A percentile compares a stretch with the other conserved stretches of the same genome.
phyloP scores from a whole-genome alignment of 1,284 basidiomycete genomes.

The Cryptococcus sp. region DNA sequence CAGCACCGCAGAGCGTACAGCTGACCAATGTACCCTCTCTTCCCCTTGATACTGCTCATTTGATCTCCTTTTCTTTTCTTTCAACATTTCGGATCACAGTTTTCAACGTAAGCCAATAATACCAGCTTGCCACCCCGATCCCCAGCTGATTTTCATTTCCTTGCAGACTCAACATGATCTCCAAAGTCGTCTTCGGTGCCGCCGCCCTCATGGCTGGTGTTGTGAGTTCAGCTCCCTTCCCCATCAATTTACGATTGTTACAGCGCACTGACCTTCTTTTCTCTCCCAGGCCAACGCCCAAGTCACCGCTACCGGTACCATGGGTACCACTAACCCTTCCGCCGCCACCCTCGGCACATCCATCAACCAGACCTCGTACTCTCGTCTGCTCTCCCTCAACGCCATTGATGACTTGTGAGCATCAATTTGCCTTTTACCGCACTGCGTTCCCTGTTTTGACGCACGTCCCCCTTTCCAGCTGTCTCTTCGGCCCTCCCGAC shows the following conservation, averaged over 20 bases:
- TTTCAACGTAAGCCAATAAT: background rate
- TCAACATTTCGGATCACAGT: background rate
- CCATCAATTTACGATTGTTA: background rate
- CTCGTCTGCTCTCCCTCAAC: slow-evolving; percentile 52
- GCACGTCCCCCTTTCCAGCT: slow-evolving; percentile 28
- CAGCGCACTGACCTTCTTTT: background rate
- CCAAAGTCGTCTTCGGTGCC: slow-evolving; percentile 25
- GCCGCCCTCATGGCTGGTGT: slow-evolving; percentile 35
- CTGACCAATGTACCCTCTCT: background rate
- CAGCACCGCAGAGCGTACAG: background rate
- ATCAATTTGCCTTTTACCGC: background rate
- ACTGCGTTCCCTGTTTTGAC: background rate
- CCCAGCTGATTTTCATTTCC: background rate
- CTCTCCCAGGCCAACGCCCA: slow-evolving; percentile 37
- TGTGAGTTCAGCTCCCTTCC: slow-evolving; percentile 16
- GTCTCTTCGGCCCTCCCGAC: slow-evolving; percentile 57
- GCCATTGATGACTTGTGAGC: slow-evolving; percentile 50
- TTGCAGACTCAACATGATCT: slow-evolving; percentile 21
- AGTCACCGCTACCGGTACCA: slow-evolving; percentile 48
- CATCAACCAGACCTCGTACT: slow-evolving; percentile 51
- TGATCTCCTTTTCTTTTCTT: background rate
- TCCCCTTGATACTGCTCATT: background rate
- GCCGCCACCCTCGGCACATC: slow-evolving; percentile 41
- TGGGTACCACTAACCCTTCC: slow-evolving; percentile 49
- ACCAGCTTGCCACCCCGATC: background rate